phyloP scores from a whole-genome alignment of 768 basidiomycete genomes.

The Lyophyllum semitale region DNA sequence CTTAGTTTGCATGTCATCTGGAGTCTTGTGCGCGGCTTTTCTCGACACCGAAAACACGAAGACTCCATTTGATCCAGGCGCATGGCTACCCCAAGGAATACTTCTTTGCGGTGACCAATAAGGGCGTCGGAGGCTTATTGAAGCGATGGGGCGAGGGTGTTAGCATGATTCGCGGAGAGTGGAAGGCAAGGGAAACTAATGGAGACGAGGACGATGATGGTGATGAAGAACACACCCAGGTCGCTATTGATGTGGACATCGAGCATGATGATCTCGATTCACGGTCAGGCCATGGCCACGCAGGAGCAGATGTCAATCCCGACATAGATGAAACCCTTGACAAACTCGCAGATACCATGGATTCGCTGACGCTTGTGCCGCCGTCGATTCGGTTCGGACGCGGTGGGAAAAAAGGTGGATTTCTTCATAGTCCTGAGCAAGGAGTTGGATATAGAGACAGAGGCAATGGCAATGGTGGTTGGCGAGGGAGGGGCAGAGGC shows the following conservation, averaged over 20 bases:
- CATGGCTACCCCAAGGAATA: slow-evolving; percentile 89
- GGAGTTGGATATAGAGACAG: neutral
- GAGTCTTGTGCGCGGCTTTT: slow-evolving; percentile 60
- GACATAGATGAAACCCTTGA: slow-evolving; percentile 38
- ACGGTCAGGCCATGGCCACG: slow-evolving; percentile 22
- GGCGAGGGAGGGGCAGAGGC: slow-evolving; percentile 15
- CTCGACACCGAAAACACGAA: slow-evolving; percentile 69
- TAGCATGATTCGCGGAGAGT: slow-evolving; percentile 72
- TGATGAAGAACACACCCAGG: slow-evolving; percentile 25
- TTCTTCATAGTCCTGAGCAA: slow-evolving; percentile 35
- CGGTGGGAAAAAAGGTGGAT: slow-evolving; percentile 60
- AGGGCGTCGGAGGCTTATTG: slow-evolving; percentile 80
- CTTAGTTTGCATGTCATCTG: slow-evolving; percentile 79
- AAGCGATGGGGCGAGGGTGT: slow-evolving; percentile 84
- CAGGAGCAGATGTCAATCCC: slow-evolving; percentile 13
- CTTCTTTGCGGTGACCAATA: slow-evolving; percentile 91
- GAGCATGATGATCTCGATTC: slow-evolving; percentile 21
- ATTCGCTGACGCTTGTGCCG: slow-evolving; percentile 61
- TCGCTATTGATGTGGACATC: slow-evolving; percentile 10
- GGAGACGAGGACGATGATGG: slow-evolving; percentile 28
- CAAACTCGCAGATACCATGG: slow-evolving; percentile 47
- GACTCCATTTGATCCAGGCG: slow-evolving; percentile 79
- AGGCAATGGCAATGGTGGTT: slow-evolving; percentile 2
- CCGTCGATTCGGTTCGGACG: slow-evolving; percentile 72
- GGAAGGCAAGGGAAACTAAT: slow-evolving; percentile 50